Conservation (phyloP, 2,329 filamentous ascomycete species). For the Venturia oleaginea region DNA sequence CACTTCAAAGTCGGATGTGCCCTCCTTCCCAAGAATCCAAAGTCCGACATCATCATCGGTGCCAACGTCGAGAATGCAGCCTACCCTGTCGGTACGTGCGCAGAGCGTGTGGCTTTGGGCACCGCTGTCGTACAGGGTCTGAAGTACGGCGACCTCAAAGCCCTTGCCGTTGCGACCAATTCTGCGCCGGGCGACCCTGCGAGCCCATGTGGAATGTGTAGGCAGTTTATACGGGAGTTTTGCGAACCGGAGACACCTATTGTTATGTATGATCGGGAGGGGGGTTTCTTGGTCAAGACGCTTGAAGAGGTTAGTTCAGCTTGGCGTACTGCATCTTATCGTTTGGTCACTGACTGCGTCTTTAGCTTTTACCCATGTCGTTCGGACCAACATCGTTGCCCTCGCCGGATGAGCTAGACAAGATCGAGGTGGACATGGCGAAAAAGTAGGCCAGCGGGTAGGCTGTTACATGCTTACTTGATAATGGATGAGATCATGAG, state of each 20-base stretch:
- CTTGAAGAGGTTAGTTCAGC: conserved; percentile 12
- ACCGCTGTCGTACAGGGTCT: conserved; percentile 59
- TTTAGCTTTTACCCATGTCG: conserved; percentile 20
- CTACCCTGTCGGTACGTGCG: conserved; percentile 92
- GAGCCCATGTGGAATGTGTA: conserved; percentile 85
- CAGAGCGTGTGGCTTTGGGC: conserved; percentile 81
- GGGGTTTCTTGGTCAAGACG: conserved; percentile 60
- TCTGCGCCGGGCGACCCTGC: conserved; percentile 35
- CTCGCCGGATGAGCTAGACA: conserved; percentile 7
- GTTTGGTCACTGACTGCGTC: background rate
- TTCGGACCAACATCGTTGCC: conserved; percentile 14
- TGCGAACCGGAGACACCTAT: conserved; percentile 22
- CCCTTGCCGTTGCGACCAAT: conserved; percentile 79
- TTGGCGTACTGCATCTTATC: background rate
- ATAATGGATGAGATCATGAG: no score
- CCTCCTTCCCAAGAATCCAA: conserved; percentile 43
- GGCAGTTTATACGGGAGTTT: conserved; percentile 60
- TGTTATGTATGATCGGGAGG: conserved; percentile 63
- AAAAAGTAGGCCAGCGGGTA: background rate
- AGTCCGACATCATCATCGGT: conserved; percentile 46
- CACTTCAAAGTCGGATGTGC: conserved; percentile 83
- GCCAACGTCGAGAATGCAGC: conserved; percentile 78
- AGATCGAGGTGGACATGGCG: conserved; percentile 1
- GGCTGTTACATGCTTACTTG: no score
- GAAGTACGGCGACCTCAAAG: conserved; percentile 52